phyloP scores from a whole-genome alignment of 305 asterid species.

The Fraxinus angustifolia region DNA sequence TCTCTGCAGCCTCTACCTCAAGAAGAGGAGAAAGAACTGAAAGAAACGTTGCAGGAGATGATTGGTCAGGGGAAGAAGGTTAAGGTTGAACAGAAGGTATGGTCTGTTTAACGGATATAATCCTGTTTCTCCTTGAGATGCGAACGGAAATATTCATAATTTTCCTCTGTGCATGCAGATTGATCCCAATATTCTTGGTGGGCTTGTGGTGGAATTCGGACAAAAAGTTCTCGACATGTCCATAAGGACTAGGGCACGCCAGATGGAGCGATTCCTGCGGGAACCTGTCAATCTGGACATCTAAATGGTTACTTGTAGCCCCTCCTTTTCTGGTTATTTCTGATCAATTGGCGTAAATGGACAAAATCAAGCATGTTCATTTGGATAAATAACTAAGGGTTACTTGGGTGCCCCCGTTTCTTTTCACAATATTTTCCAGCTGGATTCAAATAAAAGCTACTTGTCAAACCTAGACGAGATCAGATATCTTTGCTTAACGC shows the following conservation, averaged over 20 bases:
- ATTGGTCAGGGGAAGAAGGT: slow-evolving; percentile 79
- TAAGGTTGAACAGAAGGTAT: slow-evolving; percentile 76
- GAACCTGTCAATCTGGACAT: slow-evolving; percentile 54
- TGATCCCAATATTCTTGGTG: slow-evolving; percentile 92
- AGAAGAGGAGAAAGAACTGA: slow-evolving; percentile 87
- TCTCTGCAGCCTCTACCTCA: slow-evolving; percentile 68
- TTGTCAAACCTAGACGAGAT: background rate
- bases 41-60: slow-evolving; percentile 67
- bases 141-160: background rate
- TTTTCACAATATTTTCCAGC: background rate
- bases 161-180: slow-evolving; percentile 40
- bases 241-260: slow-evolving; percentile 81
- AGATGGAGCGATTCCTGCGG: slow-evolving; percentile 94
- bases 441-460: slow-evolving; percentile 22
- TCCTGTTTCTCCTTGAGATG: background rate
- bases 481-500: background rate
- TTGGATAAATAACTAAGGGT: slow-evolving; percentile 7
- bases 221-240: slow-evolving; percentile 92
- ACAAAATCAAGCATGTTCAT: background rate
- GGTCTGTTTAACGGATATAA: background rate
- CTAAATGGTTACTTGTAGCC: background rate
- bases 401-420: background rate
- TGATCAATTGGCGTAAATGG: slow-evolving; percentile 2
- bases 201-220: slow-evolving; percentile 70
- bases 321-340: background rate